Base-by-base conservation (phyloP, 345 rosid species). In the Ricinus communis region DNA sequence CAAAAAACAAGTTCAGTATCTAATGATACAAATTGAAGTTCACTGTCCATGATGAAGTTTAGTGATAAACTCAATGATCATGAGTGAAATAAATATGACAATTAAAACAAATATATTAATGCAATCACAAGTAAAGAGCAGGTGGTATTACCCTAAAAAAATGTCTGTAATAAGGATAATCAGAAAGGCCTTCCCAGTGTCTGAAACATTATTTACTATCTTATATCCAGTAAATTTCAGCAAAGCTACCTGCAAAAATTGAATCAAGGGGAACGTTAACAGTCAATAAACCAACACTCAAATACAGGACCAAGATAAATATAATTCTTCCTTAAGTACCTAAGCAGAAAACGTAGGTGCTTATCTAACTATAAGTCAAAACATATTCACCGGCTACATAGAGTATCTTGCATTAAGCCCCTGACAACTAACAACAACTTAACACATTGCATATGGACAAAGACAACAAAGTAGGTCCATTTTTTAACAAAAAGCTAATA, bases 221-320 rank as follows among this genome's bases (percentile, higher is more conserved):
- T 94, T 91, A 75, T 87, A 87, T 66, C 98, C 97, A 1, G 98
- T 83, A 87, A 94, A 94, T 73, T 91, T 94, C 85, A 94, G 82
- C 88, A 94, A 84, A 66, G 97, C 91, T 79, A 87, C 95, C 97
- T 91, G 95, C 81, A 77, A 66, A 71, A 71, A 47, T n/a, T 45
- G 16, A 62, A 33, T 62, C 66, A 64, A 61, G 21, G 58, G 66
- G 40, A 41, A 58, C 61, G 10, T 28, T 47, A 5, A 68, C 68
- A 30, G 36, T 45, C 0, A 40, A 43, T 56, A 27, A 66, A 49
- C 18, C 46, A 47, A 51, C 28, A 52, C n/a, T 19, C 47, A n/a
- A 68, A 28, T 54, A 62, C 50, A 51, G 63, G 56, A 9, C 24
- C 19, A 75, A 64, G 64, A 41, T 25, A 54, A 50, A 46, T 24